Base-by-base conservation (phyloP, 352 stramenopile species). In the Pythium grandisporangium region DNA sequence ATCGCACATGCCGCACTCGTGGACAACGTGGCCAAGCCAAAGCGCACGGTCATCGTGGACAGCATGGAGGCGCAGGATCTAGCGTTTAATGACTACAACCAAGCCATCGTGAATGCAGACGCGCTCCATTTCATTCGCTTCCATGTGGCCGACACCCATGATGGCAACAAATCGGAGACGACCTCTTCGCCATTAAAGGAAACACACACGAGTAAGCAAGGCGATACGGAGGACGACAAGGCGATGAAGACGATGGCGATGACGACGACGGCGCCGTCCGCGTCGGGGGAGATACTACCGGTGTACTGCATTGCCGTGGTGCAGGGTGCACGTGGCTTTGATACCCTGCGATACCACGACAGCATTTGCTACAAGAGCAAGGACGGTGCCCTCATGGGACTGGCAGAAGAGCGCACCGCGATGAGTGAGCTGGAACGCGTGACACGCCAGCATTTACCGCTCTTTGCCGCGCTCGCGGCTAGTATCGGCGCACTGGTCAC, bases 271-370 rank as follows among this genome's bases (percentile, higher is more conserved):
- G n/a, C n/a, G n/a, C n/a, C n/a, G n/a, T n/a, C n/a, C n/a, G n/a
- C n/a, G n/a, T n/a, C n/a, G n/a, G n/a, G n/a, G n/a, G n/a, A n/a
- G n/a, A n/a, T n/a, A n/a, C n/a, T n/a, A n/a, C n/a, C n/a, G n/a
- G n/a, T n/a, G n/a, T n/a, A n/a, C n/a, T 84, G 70, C 37, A 69
- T 80, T 43, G 22, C 76, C 16, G 67, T 73, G 4, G 48, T 84
- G 19, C 53, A 65, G 37, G 62, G 80, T 34, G 45, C 67, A 2
- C 40, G 54, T 3, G 58, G 54, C 14, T 37, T 80, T 41, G 72
- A 59, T 37, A 69, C 66, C 26, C 59, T 84, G 20, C 63, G 75
- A 39, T 84, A 76, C 58, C 58, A 59, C 12, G 70, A 84, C 34
- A 53, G 45, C 2, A 45, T 74, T 11, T 84, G 70, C 54, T 84